A percentile compares a stretch with the other conserved stretches of the same genome.
Evolutionary conservation across 2,329 filamentous ascomycete genomes (phyloP).

Genomic region (Fusarium coffeatum): DNA sequence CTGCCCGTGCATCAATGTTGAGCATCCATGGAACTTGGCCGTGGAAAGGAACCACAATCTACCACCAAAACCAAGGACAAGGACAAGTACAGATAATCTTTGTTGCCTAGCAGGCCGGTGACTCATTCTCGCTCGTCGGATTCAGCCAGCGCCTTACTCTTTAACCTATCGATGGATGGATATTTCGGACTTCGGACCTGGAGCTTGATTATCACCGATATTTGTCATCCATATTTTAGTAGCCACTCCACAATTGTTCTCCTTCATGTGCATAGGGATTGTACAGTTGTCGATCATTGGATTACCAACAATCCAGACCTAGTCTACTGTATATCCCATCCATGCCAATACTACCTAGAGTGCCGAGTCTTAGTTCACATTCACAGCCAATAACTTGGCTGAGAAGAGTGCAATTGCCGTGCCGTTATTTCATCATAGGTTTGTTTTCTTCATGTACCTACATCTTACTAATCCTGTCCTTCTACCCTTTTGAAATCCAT

Average conservation of each 20-base stretch:
- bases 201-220: conserved; percentile 34
- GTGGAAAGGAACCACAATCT: conserved; percentile 1
- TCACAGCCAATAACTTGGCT: not conserved
- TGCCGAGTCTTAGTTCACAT: not conserved
- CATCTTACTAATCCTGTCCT: conserved; percentile 4
- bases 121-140: conserved; percentile 30
- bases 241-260: conserved; percentile 29
- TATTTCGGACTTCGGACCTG: conserved; percentile 40
- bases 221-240: conserved; percentile 44
- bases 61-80: conserved; percentile 5
- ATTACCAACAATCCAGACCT: not conserved
- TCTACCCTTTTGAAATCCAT: not conserved
- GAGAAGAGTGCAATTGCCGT: not conserved
- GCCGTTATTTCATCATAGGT: conserved; percentile 1
- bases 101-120: conserved; percentile 16
- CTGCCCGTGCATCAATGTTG: not conserved
- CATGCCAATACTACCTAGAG: not conserved
- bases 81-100: not conserved
- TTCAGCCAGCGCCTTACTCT: not conserved
- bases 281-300: not conserved
- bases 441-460: conserved; percentile 6
- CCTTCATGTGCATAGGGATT: not conserved
- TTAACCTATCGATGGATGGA: not conserved
- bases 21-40: not conserved
- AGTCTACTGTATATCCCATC: not conserved